These are phyloP conservation scores for Sicyos baderoa DNA, from an alignment of 306 rosid species.

Conservation along the genomic window DNA sequence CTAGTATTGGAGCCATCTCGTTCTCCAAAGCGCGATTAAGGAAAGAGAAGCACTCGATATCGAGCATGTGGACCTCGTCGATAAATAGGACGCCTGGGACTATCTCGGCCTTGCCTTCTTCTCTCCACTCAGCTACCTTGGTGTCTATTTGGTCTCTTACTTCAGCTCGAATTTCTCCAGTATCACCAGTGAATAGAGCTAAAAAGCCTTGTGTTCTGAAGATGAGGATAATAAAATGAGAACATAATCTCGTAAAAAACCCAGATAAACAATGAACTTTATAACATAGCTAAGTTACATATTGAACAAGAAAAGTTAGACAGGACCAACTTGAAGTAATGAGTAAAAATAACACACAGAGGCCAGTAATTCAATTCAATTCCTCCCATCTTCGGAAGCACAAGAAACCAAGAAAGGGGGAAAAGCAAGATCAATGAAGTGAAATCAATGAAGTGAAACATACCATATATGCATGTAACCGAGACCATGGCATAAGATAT, in stretches of 20 bases:
- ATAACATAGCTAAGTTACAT: not conserved
- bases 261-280: conserved; percentile 1
- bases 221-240: conserved; percentile 22
- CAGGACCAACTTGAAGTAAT: not conserved
- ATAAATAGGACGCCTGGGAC: conserved; percentile 95
- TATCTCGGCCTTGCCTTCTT: conserved; percentile 97
- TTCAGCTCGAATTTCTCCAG: conserved; percentile 96
- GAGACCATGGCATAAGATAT: not conserved
- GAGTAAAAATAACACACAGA: not conserved
- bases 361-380: not conserved
- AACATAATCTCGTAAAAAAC: not conserved
- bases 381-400: not conserved
- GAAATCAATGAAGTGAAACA: not conserved
- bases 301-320: not conserved
- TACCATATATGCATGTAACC: not conserved
- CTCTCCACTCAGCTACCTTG: conserved; percentile 99
- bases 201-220: conserved; percentile 93
- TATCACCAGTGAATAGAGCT: conserved; percentile 93
- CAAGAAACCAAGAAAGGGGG: not conserved
- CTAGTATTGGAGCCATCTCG: conserved; percentile 94
- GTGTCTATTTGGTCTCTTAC: conserved; percentile 98
- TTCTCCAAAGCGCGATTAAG: conserved; percentile 91
- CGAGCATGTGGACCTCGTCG: conserved; percentile 97
- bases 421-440: not conserved
- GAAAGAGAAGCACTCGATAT: conserved; percentile 90